Conservation (phyloP, 768 basidiomycete genomes). For the Suillus discolor region DNA sequence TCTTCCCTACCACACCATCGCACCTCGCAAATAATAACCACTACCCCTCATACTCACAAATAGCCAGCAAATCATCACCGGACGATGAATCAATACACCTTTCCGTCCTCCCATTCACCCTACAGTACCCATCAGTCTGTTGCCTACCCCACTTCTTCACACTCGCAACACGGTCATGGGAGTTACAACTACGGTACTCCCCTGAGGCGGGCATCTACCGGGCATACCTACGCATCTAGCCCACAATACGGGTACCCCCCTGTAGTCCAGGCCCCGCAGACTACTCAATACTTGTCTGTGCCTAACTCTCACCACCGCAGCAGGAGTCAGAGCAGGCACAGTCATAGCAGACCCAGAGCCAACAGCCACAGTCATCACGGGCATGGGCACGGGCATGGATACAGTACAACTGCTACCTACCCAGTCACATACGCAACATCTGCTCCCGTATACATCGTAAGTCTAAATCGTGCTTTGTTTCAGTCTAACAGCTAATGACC, state of each 20-base stretch:
- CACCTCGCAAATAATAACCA: no score
- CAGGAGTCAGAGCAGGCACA: slow-evolving; percentile 12
- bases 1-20: not conserved
- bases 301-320: slow-evolving; percentile 21
- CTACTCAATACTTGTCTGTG: slow-evolving; percentile 13
- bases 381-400: not conserved
- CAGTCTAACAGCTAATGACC: not conserved
- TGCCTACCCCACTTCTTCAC: slow-evolving; percentile 12
- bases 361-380: slow-evolving; percentile 10
- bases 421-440: slow-evolving; percentile 16
- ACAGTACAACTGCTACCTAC: slow-evolving; percentile 2
- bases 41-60: not conserved
- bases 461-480: slow-evolving; percentile 7
- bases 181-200: slow-evolving; percentile 12
- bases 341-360: slow-evolving; percentile 14
- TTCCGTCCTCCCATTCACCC: slow-evolving; percentile 21
- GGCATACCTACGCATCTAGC: slow-evolving; percentile 8
- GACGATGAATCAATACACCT: slow-evolving; percentile 25
- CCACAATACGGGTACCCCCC: slow-evolving; percentile 2
- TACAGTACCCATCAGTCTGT: slow-evolving; percentile 5
- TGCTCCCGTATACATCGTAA: slow-evolving; percentile 15
- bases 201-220: slow-evolving; percentile 14
- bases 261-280: not conserved
- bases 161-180: not conserved
- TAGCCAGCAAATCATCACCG: not conserved